A percentile compares a stretch with the other conserved stretches of the same genome.
Conservation (phyloP, 768 basidiomycete genomes). For the Omphalotus guepiniiformis region DNA sequence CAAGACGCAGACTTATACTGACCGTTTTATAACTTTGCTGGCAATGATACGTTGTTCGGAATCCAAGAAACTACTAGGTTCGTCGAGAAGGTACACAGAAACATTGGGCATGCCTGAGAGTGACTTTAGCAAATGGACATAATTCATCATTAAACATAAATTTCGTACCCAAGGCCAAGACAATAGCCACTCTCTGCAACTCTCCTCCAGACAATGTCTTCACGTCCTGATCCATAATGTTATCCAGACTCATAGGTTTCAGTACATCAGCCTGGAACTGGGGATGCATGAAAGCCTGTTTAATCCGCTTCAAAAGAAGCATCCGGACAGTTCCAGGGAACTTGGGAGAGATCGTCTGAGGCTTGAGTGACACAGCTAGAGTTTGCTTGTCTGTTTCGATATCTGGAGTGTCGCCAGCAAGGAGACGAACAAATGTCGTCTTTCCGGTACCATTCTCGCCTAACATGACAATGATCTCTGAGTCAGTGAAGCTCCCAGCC, state of each 20-base stretch:
- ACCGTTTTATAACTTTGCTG: slow-evolving; percentile 97
- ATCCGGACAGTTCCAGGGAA: slow-evolving; percentile 97
- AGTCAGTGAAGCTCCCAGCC: slow-evolving; percentile 91
- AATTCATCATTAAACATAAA: too few species aligned
- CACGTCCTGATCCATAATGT: slow-evolving; percentile 96
- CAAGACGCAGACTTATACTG: slow-evolving; percentile 13
- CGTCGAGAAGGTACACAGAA: slow-evolving; percentile 92
- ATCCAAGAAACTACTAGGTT: slow-evolving; percentile 93
- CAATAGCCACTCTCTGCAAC: slow-evolving; percentile 94
- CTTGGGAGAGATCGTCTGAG: slow-evolving; percentile 97
- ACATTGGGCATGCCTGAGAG: slow-evolving; percentile 68
- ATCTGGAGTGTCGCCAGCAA: slow-evolving; percentile 93
- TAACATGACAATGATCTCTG: slow-evolving; percentile 98
- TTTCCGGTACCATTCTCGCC: slow-evolving; percentile 99
- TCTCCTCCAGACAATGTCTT: slow-evolving; percentile 99
- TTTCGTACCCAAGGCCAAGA: slow-evolving; percentile 74
- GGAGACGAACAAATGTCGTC: slow-evolving; percentile 93
- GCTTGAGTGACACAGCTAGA: slow-evolving; percentile 90
- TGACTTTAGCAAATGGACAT: slow-evolving; percentile 11
- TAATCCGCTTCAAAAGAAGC: slow-evolving; percentile 92
- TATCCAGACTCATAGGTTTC: slow-evolving; percentile 95
- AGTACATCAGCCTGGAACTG: slow-evolving; percentile 98
- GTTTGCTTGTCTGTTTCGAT: slow-evolving; percentile 75
- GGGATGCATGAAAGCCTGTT: slow-evolving; percentile 96
- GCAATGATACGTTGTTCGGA: slow-evolving; percentile 99